Evolutionary conservation across 2,329 filamentous ascomycete genomes (phyloP).

Genomic region (Acephala macrosclerotiorum): DNA sequence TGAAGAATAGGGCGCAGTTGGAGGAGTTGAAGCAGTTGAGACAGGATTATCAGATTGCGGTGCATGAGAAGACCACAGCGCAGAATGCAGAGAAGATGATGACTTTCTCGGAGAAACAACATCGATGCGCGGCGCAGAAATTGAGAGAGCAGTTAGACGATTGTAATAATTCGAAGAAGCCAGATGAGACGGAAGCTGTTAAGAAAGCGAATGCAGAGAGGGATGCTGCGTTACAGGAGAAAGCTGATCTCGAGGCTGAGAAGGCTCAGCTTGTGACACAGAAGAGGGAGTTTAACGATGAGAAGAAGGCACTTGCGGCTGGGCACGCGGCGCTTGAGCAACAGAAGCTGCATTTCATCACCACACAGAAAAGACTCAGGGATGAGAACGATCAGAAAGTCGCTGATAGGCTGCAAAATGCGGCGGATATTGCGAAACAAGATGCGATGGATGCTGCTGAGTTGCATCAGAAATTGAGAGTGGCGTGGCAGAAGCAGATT

Average conservation of each 20-base stretch:
- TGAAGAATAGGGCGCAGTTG: slow-evolving; percentile 33
- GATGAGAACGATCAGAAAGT: neutral
- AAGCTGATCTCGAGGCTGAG: neutral
- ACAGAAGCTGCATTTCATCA: neutral
- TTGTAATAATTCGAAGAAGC: neutral
- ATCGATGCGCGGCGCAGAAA: neutral
- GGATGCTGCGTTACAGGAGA: neutral
- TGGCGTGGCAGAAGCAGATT: slow-evolving; percentile 15
- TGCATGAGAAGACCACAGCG: slow-evolving; percentile 13
- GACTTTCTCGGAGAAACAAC: neutral
- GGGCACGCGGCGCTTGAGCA: neutral
- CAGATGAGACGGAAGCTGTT: neutral
- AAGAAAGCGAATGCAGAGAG: neutral
- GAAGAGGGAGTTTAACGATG: neutral
- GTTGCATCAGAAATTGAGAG: slow-evolving; percentile 10
- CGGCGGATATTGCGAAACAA: slow-evolving; percentile 3
- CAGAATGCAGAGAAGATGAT: slow-evolving; percentile 15
- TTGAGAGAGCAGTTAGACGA: neutral
- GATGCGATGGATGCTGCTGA: slow-evolving; percentile 7
- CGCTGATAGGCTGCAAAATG: neutral
- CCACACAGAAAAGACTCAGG: neutral
- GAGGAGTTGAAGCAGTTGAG: slow-evolving; percentile 26
- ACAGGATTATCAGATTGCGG: neutral
- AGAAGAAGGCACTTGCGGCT: neutral
- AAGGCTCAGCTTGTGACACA: neutral